Evolutionary conservation across 106 monocot genomes (phyloP).

Genomic region (Triglochin maritima): DNA sequence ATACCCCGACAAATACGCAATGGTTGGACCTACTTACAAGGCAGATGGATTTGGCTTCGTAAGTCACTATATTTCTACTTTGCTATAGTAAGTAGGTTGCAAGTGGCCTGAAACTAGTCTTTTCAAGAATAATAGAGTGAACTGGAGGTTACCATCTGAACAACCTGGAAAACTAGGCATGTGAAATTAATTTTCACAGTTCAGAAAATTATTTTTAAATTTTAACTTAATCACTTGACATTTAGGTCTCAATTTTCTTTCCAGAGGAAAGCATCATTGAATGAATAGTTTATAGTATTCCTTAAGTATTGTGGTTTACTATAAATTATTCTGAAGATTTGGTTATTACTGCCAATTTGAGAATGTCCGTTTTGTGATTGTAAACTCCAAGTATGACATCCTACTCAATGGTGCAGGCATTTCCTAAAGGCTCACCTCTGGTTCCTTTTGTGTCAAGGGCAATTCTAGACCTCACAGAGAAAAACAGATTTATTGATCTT

Average conservation of each 20-base stretch:
- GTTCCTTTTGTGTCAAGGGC: constrained; percentile 21
- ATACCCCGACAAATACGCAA: constrained; percentile 40
- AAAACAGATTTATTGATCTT: not conserved
- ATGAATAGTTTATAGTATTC: too few species aligned
- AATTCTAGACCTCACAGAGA: constrained; percentile 8
- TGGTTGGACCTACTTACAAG: constrained; percentile 59
- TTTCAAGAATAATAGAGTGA: not conserved
- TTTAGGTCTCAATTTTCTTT: too few species aligned
- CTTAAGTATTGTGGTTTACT: too few species aligned
- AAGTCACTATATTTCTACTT: constrained; percentile 9
- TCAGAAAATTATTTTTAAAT: too few species aligned
- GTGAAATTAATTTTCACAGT: too few species aligned
- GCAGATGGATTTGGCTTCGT: constrained; percentile 83
- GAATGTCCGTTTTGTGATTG: not conserved
- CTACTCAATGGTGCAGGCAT: constrained; percentile 3
- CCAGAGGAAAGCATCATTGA: too few species aligned
- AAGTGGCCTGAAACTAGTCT: not conserved
- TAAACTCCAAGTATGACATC: not conserved
- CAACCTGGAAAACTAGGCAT: too few species aligned
- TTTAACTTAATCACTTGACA: too few species aligned
- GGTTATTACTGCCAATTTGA: too few species aligned
- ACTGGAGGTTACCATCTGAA: not conserved
- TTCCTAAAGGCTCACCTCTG: constrained; percentile 20
- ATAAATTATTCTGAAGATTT: too few species aligned
- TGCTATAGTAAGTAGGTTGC: not conserved